Percentiles rank a stretch among this genome's conserved stretches.
phyloP scores from a whole-genome alignment of 768 basidiomycete genomes.

The Cytidiella melzeri region DNA sequence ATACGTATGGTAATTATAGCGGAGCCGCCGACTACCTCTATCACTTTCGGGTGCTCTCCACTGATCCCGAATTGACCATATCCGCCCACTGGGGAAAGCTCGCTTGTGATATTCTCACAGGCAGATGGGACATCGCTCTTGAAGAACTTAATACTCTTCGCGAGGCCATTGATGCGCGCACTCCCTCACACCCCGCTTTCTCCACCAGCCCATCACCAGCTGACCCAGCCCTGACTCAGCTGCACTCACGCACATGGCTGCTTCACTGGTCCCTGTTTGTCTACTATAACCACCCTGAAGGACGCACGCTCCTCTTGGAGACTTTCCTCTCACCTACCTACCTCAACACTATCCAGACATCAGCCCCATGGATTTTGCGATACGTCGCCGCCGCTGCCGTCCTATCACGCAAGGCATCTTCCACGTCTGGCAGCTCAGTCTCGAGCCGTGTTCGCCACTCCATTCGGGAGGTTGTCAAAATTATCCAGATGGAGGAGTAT shows the following conservation, averaged over 20 bases:
- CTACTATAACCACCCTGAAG: constrained; percentile 94
- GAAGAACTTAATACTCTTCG: constrained; percentile 95
- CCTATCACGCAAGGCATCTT: constrained; percentile 74
- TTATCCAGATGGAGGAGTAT: constrained; percentile 93
- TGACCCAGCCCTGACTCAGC: constrained; percentile 71
- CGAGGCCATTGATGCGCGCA: constrained; percentile 82
- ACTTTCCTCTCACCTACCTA: constrained; percentile 95
- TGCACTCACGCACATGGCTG: constrained; percentile 94
- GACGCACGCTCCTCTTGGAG: constrained; percentile 87
- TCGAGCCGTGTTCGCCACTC: constrained; percentile 81
- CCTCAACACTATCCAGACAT: constrained; percentile 97
- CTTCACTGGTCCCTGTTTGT: constrained; percentile 98
- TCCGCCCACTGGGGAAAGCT: constrained; percentile 99
- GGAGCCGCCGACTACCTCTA: constrained; percentile 97
- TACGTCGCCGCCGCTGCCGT: constrained; percentile 93
- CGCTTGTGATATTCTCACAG: constrained; percentile 91
- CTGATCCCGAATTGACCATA: constrained; percentile 86
- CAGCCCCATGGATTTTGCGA: constrained; percentile 89
- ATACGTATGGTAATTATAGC: constrained; percentile 96
- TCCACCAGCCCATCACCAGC: constrained; percentile 30
- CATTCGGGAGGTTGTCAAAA: constrained; percentile 86
- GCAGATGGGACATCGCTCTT: constrained; percentile 91
- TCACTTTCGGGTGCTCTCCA: constrained; percentile 97
- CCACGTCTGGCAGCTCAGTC: constrained; percentile 33
- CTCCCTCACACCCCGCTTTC: constrained; percentile 38